Conservation (phyloP, 352 stramenopile genomes). For the Hyaloperonospora brassicae region DNA sequence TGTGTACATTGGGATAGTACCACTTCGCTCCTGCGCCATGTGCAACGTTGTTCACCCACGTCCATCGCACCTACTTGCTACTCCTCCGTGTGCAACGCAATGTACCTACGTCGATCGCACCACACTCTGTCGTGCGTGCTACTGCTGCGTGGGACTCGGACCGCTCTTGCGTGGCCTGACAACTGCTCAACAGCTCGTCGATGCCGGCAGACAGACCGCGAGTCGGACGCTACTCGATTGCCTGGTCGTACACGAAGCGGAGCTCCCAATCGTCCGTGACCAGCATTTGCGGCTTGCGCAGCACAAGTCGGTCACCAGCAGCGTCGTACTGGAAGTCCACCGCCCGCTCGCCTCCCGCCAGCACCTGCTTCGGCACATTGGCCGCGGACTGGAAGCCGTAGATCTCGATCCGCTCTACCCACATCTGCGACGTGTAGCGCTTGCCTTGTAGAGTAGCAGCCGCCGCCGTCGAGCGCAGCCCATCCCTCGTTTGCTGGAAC, state of each 20-base stretch:
- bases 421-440: conserved; percentile 43
- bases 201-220: neutral
- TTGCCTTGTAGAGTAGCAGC: conserved; percentile 23
- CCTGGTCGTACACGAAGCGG: conserved; percentile 38
- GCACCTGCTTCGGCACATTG: conserved; percentile 39
- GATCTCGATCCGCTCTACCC: conserved; percentile 84
- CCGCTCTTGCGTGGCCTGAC: conserved; percentile 7
- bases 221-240: conserved; percentile 17
- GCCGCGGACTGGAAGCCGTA: conserved; percentile 41
- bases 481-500: conserved; percentile 33
- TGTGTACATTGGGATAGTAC: too few species aligned
- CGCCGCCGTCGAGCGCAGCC: conserved; percentile 24
- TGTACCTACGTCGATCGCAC: too few species aligned
- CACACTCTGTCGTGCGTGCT: too few species aligned
- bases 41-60: too few species aligned
- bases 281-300: conserved; percentile 77
- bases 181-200: conserved; percentile 12
- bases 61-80: too few species aligned
- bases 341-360: conserved; percentile 29
- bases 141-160: neutral
- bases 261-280: conserved; percentile 69
- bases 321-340: conserved; percentile 70
- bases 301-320: conserved; percentile 48
- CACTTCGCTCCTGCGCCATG: too few species aligned
- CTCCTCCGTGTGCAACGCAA: too few species aligned